Conservation (phyloP, 78 protist species). For the Cavenderia fasciculata region DNA sequence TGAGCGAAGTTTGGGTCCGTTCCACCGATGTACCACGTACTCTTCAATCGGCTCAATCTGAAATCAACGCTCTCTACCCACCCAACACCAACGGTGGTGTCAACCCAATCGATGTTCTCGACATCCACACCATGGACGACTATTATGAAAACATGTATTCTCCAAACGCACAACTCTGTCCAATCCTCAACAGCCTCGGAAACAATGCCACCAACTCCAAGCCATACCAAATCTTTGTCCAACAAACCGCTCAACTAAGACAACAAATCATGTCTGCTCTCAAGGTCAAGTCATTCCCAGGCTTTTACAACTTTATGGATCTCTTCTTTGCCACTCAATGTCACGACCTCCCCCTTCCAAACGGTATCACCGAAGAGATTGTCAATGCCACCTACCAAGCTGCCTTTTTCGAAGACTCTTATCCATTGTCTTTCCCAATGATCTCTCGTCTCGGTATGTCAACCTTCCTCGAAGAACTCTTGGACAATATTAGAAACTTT, state of each 20-base stretch:
- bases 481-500: conserved; percentile 35
- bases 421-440: conserved; percentile 13
- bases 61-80: conserved; percentile 52
- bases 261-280: not conserved
- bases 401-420: not conserved
- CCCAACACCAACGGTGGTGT: not conserved
- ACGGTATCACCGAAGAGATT: conserved; percentile 27
- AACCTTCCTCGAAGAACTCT: conserved; percentile 33
- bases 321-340: conserved; percentile 54
- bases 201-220: not conserved
- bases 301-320: conserved; percentile 35
- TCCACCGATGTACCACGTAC: conserved; percentile 78
- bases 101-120: not conserved
- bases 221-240: not conserved
- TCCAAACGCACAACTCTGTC: conserved; percentile 15
- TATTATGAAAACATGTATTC: conserved; percentile 32
- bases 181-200: not conserved
- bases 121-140: conserved; percentile 43
- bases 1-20: conserved; percentile 28
- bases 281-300: conserved; percentile 17
- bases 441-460: conserved; percentile 29
- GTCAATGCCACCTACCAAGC: conserved; percentile 19
- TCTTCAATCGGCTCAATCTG: conserved; percentile 68
- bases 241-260: not conserved
- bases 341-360: conserved; percentile 43